These are phyloP conservation scores for Pichia kluyveri DNA, from an alignment of 805 yeast species.

Conservation along the genomic window DNA sequence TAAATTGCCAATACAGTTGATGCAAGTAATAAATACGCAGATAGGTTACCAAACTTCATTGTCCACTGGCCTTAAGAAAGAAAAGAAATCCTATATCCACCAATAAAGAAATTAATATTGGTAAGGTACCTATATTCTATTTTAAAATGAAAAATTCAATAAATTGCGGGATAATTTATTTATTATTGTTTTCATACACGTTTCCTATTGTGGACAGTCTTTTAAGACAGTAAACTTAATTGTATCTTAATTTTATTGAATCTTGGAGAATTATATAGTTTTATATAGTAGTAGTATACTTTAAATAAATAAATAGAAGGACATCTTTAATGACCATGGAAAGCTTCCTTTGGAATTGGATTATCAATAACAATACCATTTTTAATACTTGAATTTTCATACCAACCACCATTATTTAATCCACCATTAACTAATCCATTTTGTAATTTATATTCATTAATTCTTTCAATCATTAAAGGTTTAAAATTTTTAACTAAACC, in stretches of 20 bases:
- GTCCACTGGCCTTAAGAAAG: no score
- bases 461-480: slow-evolving; percentile 73
- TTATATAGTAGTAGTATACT: no score
- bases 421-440: slow-evolving; percentile 28
- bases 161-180: no score
- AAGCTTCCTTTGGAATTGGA: slow-evolving; percentile 39
- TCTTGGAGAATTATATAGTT: no score
- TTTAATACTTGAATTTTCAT: slow-evolving; percentile 43
- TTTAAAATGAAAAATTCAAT: no score
- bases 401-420: slow-evolving; percentile 71
- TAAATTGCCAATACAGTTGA: slow-evolving; percentile 10
- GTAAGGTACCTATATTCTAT: no score
- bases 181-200: no score
- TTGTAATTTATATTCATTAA: slow-evolving; percentile 47
- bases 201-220: no score
- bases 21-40: neutral
- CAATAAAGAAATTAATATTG: no score
- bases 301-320: no score
- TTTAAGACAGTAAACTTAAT: no score
- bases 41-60: neutral
- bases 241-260: no score
- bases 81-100: neutral
- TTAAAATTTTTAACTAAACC: slow-evolving; percentile 80
- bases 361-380: slow-evolving; percentile 60
- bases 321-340: slow-evolving; percentile 20